Conservation (phyloP, 2,329 filamentous ascomycete species). For the Aspergillus oerlinghausenensis region DNA sequence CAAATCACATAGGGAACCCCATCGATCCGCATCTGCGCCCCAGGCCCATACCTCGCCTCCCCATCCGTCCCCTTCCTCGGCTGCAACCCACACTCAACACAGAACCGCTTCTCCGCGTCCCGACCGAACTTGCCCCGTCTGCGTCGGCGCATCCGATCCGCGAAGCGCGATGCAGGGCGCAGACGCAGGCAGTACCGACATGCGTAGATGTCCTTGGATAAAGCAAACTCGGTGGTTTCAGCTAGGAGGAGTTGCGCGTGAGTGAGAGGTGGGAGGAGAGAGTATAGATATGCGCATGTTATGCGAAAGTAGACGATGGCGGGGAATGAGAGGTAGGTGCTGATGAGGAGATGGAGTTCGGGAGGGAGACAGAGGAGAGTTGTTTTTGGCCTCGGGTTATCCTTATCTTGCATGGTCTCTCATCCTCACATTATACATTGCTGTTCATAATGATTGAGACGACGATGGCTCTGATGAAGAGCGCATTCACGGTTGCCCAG, state of each 20-base stretch:
- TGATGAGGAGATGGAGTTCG: constrained; percentile 27
- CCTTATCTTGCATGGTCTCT: no score
- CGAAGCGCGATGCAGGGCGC: constrained; percentile 17
- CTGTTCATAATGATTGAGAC: no score
- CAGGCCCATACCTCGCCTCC: constrained; percentile 23
- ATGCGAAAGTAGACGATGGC: constrained; percentile 22
- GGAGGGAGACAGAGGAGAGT: constrained; percentile 24
- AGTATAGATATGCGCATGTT: constrained; percentile 24
- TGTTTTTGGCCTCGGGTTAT: not conserved
- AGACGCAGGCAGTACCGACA: constrained; percentile 28
- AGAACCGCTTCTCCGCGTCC: constrained; percentile 22
- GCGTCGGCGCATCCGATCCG: constrained; percentile 23
- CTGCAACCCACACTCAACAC: constrained; percentile 23
- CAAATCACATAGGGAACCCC: constrained; percentile 21
- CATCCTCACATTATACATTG: no score
- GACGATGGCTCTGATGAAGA: no score
- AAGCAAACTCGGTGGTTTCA: constrained; percentile 19
- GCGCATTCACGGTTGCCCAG: no score
- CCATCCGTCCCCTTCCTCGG: constrained; percentile 13
- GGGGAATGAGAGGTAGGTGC: constrained; percentile 20
- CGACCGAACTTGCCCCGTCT: constrained; percentile 14
- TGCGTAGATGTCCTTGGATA: constrained; percentile 16
- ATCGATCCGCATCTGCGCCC: constrained; percentile 17
- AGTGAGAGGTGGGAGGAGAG: constrained; percentile 15
- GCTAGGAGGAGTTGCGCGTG: constrained; percentile 21